phyloP scores from a whole-genome alignment of 2,329 filamentous ascomycete species.

The Parastagonospora nodorum region DNA sequence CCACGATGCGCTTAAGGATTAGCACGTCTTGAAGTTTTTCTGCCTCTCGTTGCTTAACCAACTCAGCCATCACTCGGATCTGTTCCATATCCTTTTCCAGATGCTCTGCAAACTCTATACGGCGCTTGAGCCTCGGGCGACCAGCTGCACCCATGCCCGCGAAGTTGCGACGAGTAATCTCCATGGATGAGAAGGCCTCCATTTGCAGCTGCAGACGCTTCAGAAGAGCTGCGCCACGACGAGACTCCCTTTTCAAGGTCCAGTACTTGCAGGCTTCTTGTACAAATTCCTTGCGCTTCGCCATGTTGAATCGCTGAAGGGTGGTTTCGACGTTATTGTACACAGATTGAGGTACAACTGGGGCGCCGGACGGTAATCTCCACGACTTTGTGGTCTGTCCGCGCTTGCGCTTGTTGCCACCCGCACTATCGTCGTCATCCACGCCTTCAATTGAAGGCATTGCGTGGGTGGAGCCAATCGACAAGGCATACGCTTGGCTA shows the following conservation, averaged over 20 bases:
- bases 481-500: conserved; percentile 80
- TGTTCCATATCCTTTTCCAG: conserved; percentile 78
- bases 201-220: conserved; percentile 93
- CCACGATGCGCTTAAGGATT: conserved; percentile 77
- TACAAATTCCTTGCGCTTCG: conserved; percentile 89
- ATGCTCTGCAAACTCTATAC: conserved; percentile 85
- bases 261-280: conserved; percentile 95
- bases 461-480: conserved; percentile 72
- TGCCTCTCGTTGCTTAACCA: conserved; percentile 75
- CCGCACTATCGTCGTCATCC: conserved; percentile 56
- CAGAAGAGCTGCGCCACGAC: conserved; percentile 85
- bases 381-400: conserved; percentile 69
- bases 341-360: conserved; percentile 87
- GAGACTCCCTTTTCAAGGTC: conserved; percentile 93
- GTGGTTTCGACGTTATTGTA: conserved; percentile 85
- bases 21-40: conserved; percentile 78
- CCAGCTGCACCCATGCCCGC: conserved; percentile 91
- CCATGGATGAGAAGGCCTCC: conserved; percentile 96
- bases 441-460: conserved; percentile 57
- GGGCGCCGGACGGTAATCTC: conserved; percentile 93
- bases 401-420: conserved; percentile 65
- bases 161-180: conserved; percentile 93
- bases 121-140: conserved; percentile 73
- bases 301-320: conserved; percentile 79
- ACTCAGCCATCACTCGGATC: conserved; percentile 71